Conservation (phyloP, 257 asterid genomes). For the Solanum gracilifrons region DNA sequence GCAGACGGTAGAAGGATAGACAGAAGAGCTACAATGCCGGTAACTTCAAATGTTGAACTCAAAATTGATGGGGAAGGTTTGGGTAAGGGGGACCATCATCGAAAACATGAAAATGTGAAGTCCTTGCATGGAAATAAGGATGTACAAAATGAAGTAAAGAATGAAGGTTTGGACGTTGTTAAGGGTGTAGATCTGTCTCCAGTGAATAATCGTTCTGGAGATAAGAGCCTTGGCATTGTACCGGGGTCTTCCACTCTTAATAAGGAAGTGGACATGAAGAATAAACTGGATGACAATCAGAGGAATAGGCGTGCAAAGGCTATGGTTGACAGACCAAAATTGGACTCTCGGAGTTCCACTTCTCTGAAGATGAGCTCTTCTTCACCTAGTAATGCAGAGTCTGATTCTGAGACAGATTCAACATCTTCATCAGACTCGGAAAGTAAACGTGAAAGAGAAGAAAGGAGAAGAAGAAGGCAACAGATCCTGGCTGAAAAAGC, state of each 20-base stretch:
- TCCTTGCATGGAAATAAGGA: slow-evolving; percentile 9
- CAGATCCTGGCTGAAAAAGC: slow-evolving; percentile 88
- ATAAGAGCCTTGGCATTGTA: neutral
- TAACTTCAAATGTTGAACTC: slow-evolving; percentile 30
- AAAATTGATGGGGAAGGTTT: slow-evolving; percentile 23
- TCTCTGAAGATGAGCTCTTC: slow-evolving; percentile 45
- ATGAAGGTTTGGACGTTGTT: slow-evolving; percentile 20
- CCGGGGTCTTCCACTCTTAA: slow-evolving; percentile 19
- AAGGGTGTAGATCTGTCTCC: slow-evolving; percentile 23
- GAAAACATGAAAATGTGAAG: slow-evolving; percentile 8
- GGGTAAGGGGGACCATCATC: slow-evolving; percentile 26
- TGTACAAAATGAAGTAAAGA: slow-evolving; percentile 14
- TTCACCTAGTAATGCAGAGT: slow-evolving; percentile 50
- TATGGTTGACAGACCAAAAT: slow-evolving; percentile 20
- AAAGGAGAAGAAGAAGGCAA: slow-evolving; percentile 76
- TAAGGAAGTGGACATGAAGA: slow-evolving; percentile 27
- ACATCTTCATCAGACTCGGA: slow-evolving; percentile 75
- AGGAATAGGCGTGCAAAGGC: slow-evolving; percentile 15
- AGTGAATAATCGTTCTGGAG: slow-evolving; percentile 9
- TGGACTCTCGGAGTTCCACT: slow-evolving; percentile 24
- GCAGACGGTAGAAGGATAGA: slow-evolving; percentile 21
- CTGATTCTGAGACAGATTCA: slow-evolving; percentile 67
- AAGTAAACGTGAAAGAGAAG: slow-evolving; percentile 82
- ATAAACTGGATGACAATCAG: slow-evolving; percentile 18
- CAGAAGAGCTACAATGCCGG: slow-evolving; percentile 29